Base-by-base conservation (phyloP, 345 rosid genomes). In the Isatis tinctoria region DNA sequence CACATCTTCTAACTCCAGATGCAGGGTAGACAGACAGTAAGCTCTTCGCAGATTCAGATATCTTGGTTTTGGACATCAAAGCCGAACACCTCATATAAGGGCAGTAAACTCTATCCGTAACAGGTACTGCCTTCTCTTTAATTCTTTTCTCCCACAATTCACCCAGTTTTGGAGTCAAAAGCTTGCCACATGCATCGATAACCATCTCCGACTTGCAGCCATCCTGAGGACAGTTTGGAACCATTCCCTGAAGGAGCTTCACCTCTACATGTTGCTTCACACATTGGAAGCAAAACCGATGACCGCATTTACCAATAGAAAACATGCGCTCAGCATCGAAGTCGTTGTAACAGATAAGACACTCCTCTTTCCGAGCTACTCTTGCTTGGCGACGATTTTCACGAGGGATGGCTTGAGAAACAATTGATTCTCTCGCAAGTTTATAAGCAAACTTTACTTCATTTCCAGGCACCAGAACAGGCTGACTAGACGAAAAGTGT, bases 211-310 rank as follows among this genome's bases (percentile, higher is more conserved):
- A 78, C 47, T 83, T 82, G 63, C 98, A 93, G 39, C 81, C 86
- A 45, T 79, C 91, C 30, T 89, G 88, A 60, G 92, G 98, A 69
- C 96, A 91, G 45, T 72, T 82, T 8, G 96, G 86, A 76, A 76
- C 65, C 78, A 74, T 75, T 40, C 88, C 96, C 36, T 85, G 82
- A 67, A 87, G 92, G 76, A 93, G 75, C 79, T 85, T 88, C 73
- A 82, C 90, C 80, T 89, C 92, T 3, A 89, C 87, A 43, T 91
- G 96, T 73, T 84, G 87, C 68, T 80, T 93, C 85, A 89, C 88
- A 71, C 98, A 93, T 30, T 84, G 79, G 75, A 83, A 69, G 79
- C 97, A 93, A 57, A 79, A 93, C 18, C 92, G 79, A 30, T 91
- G 97, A 62, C 59, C 60, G 72, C 98, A 93, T 37, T 78, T 83